phyloP scores from a whole-genome alignment of 441 rosid species.

The Sinapis alba region DNA sequence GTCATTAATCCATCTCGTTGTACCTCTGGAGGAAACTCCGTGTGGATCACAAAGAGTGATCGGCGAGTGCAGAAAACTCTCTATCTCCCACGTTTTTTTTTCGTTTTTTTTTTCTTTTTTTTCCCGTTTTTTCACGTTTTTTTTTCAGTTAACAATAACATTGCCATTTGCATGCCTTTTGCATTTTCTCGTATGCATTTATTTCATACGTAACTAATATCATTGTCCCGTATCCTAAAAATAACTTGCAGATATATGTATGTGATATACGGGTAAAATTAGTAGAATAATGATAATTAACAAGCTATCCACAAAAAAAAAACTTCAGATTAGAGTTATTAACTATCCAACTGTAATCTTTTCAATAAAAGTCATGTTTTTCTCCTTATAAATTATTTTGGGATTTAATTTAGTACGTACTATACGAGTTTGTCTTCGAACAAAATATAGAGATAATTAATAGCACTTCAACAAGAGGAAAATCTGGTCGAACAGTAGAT shows the following conservation, averaged over 20 bases:
- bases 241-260: not conserved
- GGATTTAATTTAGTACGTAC: not conserved
- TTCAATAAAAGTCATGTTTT: not conserved
- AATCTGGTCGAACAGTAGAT: not conserved
- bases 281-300: not conserved
- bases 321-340: not conserved
- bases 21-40: not conserved
- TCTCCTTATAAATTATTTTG: not conserved
- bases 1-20: not conserved
- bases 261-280: not conserved
- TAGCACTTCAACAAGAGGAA: too few species aligned
- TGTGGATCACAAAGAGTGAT: conserved; percentile 1
- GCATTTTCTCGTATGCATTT: not conserved
- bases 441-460: not conserved
- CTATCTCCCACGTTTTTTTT: too few species aligned
- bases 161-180: conserved; percentile 5
- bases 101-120: too few species aligned
- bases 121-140: too few species aligned
- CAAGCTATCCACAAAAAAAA: not conserved
- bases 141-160: not conserved
- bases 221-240: not conserved
- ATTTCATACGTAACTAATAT: not conserved
- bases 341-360: not conserved
- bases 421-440: not conserved
- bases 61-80: not conserved